A percentile compares a stretch with the other conserved stretches of the same genome.
These are phyloP conservation scores for Paraphoma sp. DNA, from an alignment of 2,329 filamentous ascomycete species.

Conservation along the genomic window DNA sequence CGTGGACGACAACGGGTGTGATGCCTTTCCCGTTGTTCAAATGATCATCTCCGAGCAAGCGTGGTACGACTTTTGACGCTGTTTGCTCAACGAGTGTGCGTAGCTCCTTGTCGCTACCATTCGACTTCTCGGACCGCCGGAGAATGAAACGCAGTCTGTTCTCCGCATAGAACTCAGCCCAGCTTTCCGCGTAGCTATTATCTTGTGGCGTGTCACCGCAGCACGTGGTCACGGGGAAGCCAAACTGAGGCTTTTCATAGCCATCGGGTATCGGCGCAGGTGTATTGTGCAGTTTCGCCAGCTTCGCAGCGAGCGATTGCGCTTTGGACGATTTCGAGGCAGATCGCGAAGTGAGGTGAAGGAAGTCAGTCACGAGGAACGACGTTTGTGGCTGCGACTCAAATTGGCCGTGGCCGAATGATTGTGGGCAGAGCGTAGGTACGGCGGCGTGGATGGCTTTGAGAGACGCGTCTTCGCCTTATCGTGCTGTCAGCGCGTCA, in stretches of 20 bases:
- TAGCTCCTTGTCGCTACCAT: constrained; percentile 71
- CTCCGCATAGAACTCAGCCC: constrained; percentile 86
- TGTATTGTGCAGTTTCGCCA: constrained; percentile 79
- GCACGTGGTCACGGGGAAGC: constrained; percentile 84
- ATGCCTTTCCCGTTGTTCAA: constrained; percentile 67
- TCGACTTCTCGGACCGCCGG: constrained; percentile 61
- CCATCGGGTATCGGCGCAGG: constrained; percentile 71
- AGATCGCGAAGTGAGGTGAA: constrained; percentile 60
- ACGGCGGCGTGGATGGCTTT: constrained; percentile 78
- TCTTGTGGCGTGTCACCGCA: constrained; percentile 86
- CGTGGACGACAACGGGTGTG: constrained; percentile 83
- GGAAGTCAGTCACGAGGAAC: constrained; percentile 77
- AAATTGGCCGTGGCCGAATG: constrained; percentile 73
- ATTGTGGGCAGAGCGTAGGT: constrained; percentile 76
- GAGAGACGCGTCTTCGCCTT: constrained; percentile 82
- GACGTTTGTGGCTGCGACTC: constrained; percentile 55
- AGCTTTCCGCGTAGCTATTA: constrained; percentile 74
- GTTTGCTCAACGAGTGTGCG: constrained; percentile 69
- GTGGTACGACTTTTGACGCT: constrained; percentile 71
- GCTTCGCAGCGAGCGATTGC: constrained; percentile 71
- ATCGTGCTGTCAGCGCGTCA: constrained; percentile 13
- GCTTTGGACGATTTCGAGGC: constrained; percentile 33
- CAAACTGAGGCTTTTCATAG: constrained; percentile 70
- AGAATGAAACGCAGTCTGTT: constrained; percentile 74
- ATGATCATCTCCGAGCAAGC: constrained; percentile 73